These are phyloP conservation scores for Amphichorda felina DNA, from an alignment of 2,329 filamentous ascomycete genomes.

Conservation along the genomic window DNA sequence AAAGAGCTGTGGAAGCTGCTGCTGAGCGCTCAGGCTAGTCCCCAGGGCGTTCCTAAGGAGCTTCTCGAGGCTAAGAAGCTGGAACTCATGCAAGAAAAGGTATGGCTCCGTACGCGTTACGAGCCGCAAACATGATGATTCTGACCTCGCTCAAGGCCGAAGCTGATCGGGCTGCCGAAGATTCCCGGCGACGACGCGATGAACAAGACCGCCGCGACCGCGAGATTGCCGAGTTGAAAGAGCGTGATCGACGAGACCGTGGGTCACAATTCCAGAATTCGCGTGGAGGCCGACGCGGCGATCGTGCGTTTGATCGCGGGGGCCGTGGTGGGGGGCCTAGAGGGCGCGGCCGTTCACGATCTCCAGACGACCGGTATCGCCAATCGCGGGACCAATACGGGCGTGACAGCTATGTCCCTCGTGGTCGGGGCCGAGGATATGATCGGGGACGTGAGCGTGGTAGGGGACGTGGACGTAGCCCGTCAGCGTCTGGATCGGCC, in stretches of 20 bases:
- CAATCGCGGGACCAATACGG: conserved; percentile 30
- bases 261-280: conserved; percentile 36
- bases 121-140: too few relatives aligned
- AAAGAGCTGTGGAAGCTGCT: conserved; percentile 89
- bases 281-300: conserved; percentile 40
- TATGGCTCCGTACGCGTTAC: conserved; percentile 20
- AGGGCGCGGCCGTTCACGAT: conserved; percentile 28
- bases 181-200: conserved; percentile 59
- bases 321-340: conserved; percentile 26
- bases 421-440: conserved; percentile 25
- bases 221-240: conserved; percentile 55
- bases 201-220: conserved; percentile 60
- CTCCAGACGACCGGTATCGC: conserved; percentile 31
- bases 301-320: conserved; percentile 35
- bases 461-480: conserved; percentile 11
- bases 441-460: conserved; percentile 25
- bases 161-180: conserved; percentile 70
- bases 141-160: conserved; percentile 48
- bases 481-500: conserved; percentile 20
- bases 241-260: conserved; percentile 47
- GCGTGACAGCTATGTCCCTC: conserved; percentile 42
- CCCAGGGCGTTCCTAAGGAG: conserved; percentile 88
- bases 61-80: conserved; percentile 92
- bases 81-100: conserved; percentile 92
- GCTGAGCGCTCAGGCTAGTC: conserved; percentile 77